Conservation (phyloP, 208 protist species). For the Trypanosoma cruzi region DNA sequence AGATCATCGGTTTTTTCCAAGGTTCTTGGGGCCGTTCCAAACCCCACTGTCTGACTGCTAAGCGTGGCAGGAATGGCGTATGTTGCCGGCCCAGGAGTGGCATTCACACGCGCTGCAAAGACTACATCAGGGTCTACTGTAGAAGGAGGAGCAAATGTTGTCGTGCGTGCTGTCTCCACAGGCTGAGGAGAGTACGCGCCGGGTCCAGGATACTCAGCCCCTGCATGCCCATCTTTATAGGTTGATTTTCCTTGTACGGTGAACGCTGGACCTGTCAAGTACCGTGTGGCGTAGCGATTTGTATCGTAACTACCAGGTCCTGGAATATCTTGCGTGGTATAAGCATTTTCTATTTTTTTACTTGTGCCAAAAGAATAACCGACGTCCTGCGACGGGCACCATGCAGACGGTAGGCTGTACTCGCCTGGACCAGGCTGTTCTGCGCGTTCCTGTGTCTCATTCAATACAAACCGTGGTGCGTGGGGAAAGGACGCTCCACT, state of each 20-base stretch:
- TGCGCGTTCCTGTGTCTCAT: neutral
- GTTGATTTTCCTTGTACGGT: constrained; percentile 22
- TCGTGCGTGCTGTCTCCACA: constrained; percentile 12
- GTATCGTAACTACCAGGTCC: constrained; percentile 44
- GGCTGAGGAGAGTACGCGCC: constrained; percentile 43
- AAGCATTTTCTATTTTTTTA: neutral
- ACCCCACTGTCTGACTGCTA: neutral
- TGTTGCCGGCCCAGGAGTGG: constrained; percentile 21
- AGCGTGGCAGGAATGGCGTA: constrained; percentile 25
- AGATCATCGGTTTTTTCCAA: constrained; percentile 7
- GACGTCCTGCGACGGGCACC: neutral
- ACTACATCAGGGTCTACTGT: constrained; percentile 20
- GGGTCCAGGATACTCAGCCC: constrained; percentile 32
- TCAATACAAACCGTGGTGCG: constrained; percentile 15
- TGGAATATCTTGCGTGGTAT: constrained; percentile 5
- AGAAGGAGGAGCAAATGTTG: constrained; percentile 15
- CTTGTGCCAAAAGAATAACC: constrained; percentile 33
- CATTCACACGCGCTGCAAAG: constrained; percentile 24
- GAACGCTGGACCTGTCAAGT: constrained; percentile 28
- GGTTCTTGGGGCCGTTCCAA: constrained; percentile 19
- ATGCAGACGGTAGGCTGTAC: constrained; percentile 35
- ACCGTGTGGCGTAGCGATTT: constrained; percentile 9
- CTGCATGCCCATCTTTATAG: constrained; percentile 1
- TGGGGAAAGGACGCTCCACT: constrained; percentile 22
- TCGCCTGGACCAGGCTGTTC: constrained; percentile 30